Conservation (phyloP, 148 eudicot genomes). For the Rhododendron griersonianum region DNA sequence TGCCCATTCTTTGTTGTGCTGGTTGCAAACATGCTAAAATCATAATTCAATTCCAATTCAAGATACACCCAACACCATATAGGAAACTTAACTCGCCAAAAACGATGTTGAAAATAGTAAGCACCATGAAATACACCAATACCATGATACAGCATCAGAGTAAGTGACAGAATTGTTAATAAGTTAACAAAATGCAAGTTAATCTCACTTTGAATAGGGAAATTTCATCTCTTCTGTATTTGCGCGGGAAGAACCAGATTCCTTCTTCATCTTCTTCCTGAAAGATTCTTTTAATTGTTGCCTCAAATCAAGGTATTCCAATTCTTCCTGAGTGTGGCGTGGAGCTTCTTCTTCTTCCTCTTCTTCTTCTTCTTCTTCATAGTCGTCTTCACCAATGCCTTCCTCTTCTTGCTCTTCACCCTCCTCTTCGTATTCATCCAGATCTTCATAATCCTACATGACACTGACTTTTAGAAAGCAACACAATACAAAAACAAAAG, state of each 20-base stretch:
- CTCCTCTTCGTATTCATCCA: constrained; percentile 65
- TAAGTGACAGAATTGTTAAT: background rate
- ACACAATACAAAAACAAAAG: background rate
- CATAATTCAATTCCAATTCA: background rate
- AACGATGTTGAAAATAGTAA: background rate
- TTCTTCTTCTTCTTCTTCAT: constrained; percentile 32
- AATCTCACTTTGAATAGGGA: constrained; percentile 51
- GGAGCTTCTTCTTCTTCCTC: constrained; percentile 36
- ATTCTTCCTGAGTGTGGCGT: constrained; percentile 52
- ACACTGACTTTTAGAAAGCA: constrained; percentile 1
- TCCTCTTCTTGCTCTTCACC: constrained; percentile 36
- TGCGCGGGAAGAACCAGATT: constrained; percentile 39
- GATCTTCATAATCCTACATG: constrained; percentile 46
- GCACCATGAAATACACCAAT: background rate
- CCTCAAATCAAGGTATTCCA: constrained; percentile 63
- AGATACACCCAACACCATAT: background rate
- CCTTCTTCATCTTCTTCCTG: constrained; percentile 57
- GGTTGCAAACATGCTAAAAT: background rate
- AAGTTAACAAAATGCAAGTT: background rate
- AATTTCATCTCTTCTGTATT: constrained; percentile 38
- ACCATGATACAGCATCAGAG: background rate
- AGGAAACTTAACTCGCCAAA: background rate
- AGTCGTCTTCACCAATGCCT: constrained; percentile 29
- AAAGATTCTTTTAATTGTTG: constrained; percentile 56
- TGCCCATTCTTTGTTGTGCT: background rate